Conservation (phyloP, 805 yeast genomes). For the Wickerhamomyces chaumierensis region DNA sequence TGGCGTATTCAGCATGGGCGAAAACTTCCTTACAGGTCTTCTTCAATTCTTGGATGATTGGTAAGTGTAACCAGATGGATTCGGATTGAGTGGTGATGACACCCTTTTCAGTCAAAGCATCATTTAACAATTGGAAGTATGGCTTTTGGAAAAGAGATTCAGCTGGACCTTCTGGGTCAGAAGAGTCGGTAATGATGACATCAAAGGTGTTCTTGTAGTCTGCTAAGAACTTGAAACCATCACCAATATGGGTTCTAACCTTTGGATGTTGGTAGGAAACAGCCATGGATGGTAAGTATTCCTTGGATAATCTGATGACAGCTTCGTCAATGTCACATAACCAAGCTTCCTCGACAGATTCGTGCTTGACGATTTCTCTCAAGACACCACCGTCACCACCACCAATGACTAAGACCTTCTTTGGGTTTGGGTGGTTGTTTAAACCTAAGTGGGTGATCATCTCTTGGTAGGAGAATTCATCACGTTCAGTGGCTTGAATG, state of each 20-base stretch:
- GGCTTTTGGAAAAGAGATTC: conserved; percentile 86
- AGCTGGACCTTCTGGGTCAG: conserved; percentile 99
- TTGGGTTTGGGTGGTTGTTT: conserved; percentile 90
- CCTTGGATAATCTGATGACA: conserved; percentile 76
- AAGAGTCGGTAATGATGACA: conserved; percentile 92
- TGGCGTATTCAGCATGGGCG: conserved; percentile 86
- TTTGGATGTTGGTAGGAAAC: conserved; percentile 79
- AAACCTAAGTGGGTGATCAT: conserved; percentile 93
- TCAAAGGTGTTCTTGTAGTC: conserved; percentile 81
- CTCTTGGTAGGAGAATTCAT: conserved; percentile 95
- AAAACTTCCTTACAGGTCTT: conserved; percentile 73
- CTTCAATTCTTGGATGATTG: conserved; percentile 72
- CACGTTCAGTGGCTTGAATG: conserved; percentile 94
- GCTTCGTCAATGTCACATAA: conserved; percentile 94
- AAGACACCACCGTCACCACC: conserved; percentile 99
- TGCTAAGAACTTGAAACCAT: conserved; percentile 91
- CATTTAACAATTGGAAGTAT: conserved; percentile 72
- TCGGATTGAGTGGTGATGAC: conserved; percentile 92
- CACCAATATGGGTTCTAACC: conserved; percentile 85
- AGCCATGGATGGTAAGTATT: conserved; percentile 82
- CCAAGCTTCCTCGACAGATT: conserved; percentile 75
- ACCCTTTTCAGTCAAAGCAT: conserved; percentile 89
- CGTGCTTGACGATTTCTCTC: conserved; percentile 89
- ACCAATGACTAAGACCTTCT: conserved; percentile 87
- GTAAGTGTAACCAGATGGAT: conserved; percentile 85